Percentiles rank a stretch among this genome's conserved stretches.
Conservation (phyloP, 2,329 filamentous ascomycete species). For the Ophiostoma novo-ulmi region DNA sequence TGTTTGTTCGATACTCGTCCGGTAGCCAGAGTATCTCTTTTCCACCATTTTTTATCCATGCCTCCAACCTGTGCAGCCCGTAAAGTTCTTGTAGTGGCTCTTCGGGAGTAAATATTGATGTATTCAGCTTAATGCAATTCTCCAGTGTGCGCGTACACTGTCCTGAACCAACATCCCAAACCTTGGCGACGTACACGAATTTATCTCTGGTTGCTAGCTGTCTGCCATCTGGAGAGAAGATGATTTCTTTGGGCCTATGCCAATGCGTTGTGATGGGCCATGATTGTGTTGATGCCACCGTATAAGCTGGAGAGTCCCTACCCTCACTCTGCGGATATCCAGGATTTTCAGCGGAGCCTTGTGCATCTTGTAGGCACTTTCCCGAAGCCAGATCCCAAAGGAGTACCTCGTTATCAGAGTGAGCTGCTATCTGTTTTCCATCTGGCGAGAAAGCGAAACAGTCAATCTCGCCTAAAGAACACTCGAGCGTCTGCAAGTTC, state of each 20-base stretch:
- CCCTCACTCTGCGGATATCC: too few relatives aligned
- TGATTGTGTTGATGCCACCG: too few relatives aligned
- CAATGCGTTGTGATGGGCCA: too few relatives aligned
- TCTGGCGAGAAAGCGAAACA: background rate
- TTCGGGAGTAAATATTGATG: background rate
- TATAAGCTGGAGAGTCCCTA: too few relatives aligned
- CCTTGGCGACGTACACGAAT: background rate
- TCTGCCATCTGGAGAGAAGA: background rate
- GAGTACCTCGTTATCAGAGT: background rate
- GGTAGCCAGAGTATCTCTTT: background rate
- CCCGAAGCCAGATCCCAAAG: background rate
- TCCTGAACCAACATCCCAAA: background rate
- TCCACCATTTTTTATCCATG: background rate
- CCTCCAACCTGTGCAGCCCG: accelerated
- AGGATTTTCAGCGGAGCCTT: too few relatives aligned
- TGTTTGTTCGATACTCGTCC: background rate
- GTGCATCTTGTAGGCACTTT: background rate
- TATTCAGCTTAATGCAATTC: background rate
- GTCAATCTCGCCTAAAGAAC: background rate
- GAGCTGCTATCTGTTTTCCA: background rate
- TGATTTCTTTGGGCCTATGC: background rate
- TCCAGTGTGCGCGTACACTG: background rate
- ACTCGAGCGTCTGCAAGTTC: background rate
- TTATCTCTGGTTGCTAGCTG: background rate
- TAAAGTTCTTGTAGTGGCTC: background rate